Base-by-base conservation (phyloP, 2,329 filamentous ascomycete genomes). In the Celoporthe dispersa region DNA sequence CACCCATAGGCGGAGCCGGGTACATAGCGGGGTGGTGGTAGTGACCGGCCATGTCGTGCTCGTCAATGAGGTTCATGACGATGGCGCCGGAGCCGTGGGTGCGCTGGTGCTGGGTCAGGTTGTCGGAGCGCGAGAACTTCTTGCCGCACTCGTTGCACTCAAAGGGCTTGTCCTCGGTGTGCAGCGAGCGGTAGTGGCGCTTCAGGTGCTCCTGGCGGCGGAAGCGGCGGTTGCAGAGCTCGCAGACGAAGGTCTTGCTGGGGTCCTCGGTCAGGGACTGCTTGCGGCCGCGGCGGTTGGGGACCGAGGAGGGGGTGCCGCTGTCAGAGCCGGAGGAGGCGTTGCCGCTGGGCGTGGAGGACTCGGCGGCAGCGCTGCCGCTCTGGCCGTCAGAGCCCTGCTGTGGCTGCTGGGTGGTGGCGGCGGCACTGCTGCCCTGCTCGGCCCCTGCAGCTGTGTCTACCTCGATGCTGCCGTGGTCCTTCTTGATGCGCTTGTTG, bases 101-200 rank as follows among this genome's bases (percentile, higher is more conserved):
- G 73, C 96, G 90, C 73, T 96, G 91, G 80, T 99, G 96, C 83
- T 99, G 96, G 33, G 94, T 93, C 22, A 99, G 88, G 85, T 99
- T 99, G 84, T 99, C 96, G 76, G 93, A 97, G 77, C 96, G 92
- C 28, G 95, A 98, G 84, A 98, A 99, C 86, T 97, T 98, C 91
- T 99, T 99, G 76, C 96, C 95, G 78, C 96, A 99, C 84, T 99
- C 95, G 74, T 90, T 89, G 86, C 96, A 99, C 84, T 97, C 94
- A 77, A 98, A 99, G 6, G 96, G 96, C 90, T 98, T 99, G 80
- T 98, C 96, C 79, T 97, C 92, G 1, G 96, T 99, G 86, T 99
- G 96, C 63, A 99, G 93, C 70, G 96, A 98, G 76, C 96, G 91
- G 86, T 97, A 97, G 86, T 99, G 96, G 73, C 96, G 93, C 90